Evolutionary conservation across 140 eudicot genomes (phyloP).

Genomic region (Bidens hawaiensis): DNA sequence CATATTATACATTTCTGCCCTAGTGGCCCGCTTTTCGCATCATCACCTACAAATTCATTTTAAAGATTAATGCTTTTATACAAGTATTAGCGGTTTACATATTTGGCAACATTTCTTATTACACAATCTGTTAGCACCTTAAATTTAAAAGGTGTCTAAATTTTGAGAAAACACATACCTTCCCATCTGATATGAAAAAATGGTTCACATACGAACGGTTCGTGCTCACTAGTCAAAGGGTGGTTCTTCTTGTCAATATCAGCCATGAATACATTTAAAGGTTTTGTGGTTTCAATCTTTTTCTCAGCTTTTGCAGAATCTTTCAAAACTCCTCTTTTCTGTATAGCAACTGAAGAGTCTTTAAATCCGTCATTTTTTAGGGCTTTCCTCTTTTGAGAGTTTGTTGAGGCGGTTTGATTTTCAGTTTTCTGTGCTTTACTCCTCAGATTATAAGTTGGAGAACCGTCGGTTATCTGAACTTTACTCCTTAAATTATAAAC

Average conservation of each 20-base stretch:
- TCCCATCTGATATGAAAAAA: conserved; percentile 42
- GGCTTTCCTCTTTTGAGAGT: conserved; percentile 13
- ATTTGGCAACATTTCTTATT: background rate
- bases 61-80: background rate
- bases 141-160: background rate
- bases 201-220: conserved; percentile 26
- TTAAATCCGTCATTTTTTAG: conserved; percentile 2
- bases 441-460: conserved; percentile 28
- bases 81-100: background rate
- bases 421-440: conserved; percentile 33
- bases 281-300: conserved; percentile 19
- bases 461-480: conserved; percentile 17
- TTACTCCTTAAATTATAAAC: conserved; percentile 27
- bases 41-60: conserved; percentile 24
- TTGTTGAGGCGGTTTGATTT: conserved; percentile 8
- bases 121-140: background rate
- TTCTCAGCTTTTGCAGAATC: conserved; percentile 9
- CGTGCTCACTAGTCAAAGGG: conserved; percentile 21
- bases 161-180: conserved; percentile 19
- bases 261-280: conserved; percentile 22
- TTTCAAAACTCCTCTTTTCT: conserved; percentile 21
- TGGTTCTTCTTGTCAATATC: conserved; percentile 22
- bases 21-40: conserved; percentile 15
- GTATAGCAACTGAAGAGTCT: conserved; percentile 15
- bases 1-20: conserved; percentile 36